Evolutionary conservation across 495 filamentous ascomycete species (phyloP).

Genomic region (Tuber magnatum): DNA sequence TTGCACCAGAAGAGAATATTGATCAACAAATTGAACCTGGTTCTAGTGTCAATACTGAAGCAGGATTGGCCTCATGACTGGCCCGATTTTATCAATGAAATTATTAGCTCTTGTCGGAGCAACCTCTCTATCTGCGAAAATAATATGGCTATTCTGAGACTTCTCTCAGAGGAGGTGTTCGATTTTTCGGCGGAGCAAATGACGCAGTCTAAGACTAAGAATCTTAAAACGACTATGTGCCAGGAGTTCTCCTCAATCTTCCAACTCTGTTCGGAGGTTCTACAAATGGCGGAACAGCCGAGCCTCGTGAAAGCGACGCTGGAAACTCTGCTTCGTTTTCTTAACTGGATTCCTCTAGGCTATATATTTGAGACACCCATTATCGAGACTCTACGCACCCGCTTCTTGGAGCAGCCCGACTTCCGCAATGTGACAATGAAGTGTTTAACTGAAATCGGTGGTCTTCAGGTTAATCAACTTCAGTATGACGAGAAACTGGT

Average conservation of each 20-base stretch:
- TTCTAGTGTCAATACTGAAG: conserved; percentile 93
- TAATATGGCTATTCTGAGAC: conserved; percentile 95
- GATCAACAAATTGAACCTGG: conserved; percentile 94
- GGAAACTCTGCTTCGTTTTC: conserved; percentile 87
- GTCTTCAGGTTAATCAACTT: conserved; percentile 69
- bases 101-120: conserved; percentile 87
- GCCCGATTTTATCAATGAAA: conserved; percentile 99
- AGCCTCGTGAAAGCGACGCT: conserved; percentile 88
- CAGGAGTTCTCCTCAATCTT: conserved; percentile 96
- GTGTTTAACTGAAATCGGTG: conserved; percentile 93
- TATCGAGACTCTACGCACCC: conserved; percentile 83
- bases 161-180: conserved; percentile 96
- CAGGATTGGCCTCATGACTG: conserved; percentile 99
- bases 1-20: conserved; percentile 74
- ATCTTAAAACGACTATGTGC: conserved; percentile 96
- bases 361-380: conserved; percentile 98
- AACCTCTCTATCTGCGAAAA: conserved; percentile 97
- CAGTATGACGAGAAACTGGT: conserved; percentile 89
- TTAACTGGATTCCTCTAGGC: conserved; percentile 97
- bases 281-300: conserved; percentile 77
- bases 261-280: conserved; percentile 87
- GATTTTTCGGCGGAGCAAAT: conserved; percentile 98
- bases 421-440: conserved; percentile 96
- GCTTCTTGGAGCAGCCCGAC: conserved; percentile 83
- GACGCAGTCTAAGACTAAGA: conserved; percentile 92